phyloP scores from a whole-genome alignment of 73 alveolate genomes.

The Blepharisma japonicum region DNA sequence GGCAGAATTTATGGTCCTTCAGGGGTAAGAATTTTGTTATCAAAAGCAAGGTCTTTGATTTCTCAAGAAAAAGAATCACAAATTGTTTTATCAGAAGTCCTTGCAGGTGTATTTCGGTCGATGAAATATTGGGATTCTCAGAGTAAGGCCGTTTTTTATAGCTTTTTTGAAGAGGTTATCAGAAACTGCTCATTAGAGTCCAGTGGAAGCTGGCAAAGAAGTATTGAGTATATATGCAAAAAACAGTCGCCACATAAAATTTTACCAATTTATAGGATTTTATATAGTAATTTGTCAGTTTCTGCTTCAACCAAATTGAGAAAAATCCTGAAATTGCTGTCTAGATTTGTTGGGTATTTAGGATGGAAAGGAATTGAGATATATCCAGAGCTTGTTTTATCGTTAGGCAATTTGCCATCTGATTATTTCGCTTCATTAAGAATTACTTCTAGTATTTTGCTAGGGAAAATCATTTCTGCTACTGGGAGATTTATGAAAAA shows the following conservation, averaged over 20 bases:
- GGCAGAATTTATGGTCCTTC: neutral
- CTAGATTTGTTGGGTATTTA: neutral
- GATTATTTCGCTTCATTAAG: conserved; percentile 1
- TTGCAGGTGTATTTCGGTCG: conserved; percentile 2
- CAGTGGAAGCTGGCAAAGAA: neutral
- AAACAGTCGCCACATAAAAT: neutral
- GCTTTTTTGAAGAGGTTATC: neutral
- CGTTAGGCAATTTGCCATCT: neutral
- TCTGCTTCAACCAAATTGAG: neutral
- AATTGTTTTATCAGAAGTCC: neutral
- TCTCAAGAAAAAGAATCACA: neutral
- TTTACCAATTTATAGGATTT: neutral
- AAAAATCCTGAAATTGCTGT: neutral
- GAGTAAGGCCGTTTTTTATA: neutral
- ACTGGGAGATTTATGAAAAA: neutral
- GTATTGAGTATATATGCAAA: neutral
- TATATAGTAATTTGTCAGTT: neutral
- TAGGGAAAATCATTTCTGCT: neutral
- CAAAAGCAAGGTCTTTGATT: neutral
- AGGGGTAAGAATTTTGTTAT: neutral
- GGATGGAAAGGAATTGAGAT: conserved; percentile 1
- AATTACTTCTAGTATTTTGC: neutral
- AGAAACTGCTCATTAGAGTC: neutral
- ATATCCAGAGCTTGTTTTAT: neutral
- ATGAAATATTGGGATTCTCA: neutral